Percentiles rank a stretch among this genome's conserved stretches.
phyloP scores from a whole-genome alignment of 1,139 yeast genomes.

The Pichia cactophila region DNA sequence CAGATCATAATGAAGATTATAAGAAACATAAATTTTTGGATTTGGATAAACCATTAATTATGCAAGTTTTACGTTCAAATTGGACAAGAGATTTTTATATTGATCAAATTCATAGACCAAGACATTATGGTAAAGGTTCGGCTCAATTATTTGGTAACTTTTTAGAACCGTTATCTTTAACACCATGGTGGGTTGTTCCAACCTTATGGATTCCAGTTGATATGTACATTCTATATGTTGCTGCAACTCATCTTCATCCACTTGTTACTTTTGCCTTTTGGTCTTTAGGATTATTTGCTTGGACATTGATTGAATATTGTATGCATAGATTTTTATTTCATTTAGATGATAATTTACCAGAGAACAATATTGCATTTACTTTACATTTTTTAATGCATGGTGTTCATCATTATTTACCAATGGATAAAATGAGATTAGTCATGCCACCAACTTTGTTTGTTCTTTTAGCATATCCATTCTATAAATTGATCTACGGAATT shows the following conservation, averaged over 20 bases:
- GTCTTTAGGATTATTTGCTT: conserved; percentile 65
- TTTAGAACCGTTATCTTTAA: conserved; percentile 60
- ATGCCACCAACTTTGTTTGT: conserved; percentile 88
- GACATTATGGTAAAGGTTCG: conserved; percentile 87
- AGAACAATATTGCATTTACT: conserved; percentile 64
- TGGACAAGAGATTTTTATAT: conserved; percentile 84
- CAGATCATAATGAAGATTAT: conserved; percentile 68
- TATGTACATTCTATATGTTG: conserved; percentile 38
- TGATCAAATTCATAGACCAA: conserved; percentile 95
- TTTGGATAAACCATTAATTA: conserved; percentile 67
- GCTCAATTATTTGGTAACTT: conserved; percentile 81
- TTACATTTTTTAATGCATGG: conserved; percentile 91
- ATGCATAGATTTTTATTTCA: conserved; percentile 92
- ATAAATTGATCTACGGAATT: conserved; percentile 48
- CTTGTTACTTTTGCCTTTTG: conserved; percentile 34
- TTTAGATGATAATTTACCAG: conserved; percentile 78
- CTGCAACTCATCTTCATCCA: conserved; percentile 32
- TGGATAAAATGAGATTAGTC: conserved; percentile 89
- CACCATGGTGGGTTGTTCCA: conserved; percentile 86
- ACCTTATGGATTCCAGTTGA: conserved; percentile 80
- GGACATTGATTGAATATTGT: conserved; percentile 87
- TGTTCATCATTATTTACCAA: conserved; percentile 93
- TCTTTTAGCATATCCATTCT: conserved; percentile 51
- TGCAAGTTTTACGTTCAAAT: conserved; percentile 67
- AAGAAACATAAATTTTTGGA: conserved; percentile 80